Conservation (phyloP, 192 early-diverging fungal species). For the Rhizophagus clarus region DNA sequence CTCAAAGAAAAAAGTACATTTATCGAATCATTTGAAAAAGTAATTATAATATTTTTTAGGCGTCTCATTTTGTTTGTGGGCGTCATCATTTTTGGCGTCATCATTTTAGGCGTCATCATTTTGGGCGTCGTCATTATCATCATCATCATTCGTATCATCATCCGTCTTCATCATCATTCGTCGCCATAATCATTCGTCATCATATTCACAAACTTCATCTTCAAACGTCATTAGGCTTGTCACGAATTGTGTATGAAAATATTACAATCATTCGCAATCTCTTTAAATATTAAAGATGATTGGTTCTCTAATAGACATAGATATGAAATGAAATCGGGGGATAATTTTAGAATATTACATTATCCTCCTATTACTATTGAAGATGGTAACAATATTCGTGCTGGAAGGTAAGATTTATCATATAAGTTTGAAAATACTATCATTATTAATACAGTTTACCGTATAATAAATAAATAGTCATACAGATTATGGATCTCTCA, state of each 20-base stretch:
- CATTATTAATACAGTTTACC: too few species aligned
- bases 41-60: neutral
- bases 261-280: slow-evolving; percentile 63
- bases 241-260: slow-evolving; percentile 50
- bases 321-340: slow-evolving; percentile 47
- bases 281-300: slow-evolving; percentile 52
- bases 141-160: too few species aligned
- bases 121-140: too few species aligned
- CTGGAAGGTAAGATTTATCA: slow-evolving; percentile 42
- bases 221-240: slow-evolving; percentile 53
- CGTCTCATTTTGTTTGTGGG: too few species aligned
- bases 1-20: slow-evolving; percentile 34
- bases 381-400: slow-evolving; percentile 44
- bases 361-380: slow-evolving; percentile 55
- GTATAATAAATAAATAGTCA: slow-evolving; percentile 51
- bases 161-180: too few species aligned
- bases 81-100: too few species aligned
- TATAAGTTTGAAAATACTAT: too few species aligned
- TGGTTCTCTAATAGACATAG: slow-evolving; percentile 54
- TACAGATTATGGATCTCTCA: slow-evolving; percentile 71
- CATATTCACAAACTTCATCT: too few species aligned
- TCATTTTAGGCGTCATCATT: too few species aligned
- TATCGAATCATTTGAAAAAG: slow-evolving; percentile 42
- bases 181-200: too few species aligned
- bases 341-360: slow-evolving; percentile 59